phyloP scores from a whole-genome alignment of 2,329 filamentous ascomycete species.

The Aspergillus hortae region DNA sequence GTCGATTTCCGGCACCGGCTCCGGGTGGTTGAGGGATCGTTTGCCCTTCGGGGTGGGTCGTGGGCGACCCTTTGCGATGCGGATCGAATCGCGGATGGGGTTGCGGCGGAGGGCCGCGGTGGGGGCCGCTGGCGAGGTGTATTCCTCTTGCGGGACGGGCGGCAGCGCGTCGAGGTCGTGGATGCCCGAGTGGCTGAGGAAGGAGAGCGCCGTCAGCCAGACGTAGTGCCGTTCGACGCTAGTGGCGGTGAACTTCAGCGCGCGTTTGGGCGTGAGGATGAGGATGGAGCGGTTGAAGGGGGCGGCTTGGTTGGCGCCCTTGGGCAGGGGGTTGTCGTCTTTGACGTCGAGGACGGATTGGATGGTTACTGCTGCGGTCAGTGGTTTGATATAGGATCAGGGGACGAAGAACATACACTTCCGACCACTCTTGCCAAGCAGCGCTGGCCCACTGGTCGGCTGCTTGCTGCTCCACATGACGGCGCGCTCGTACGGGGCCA shows the following conservation, averaged over 20 bases:
- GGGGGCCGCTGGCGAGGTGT: slow-evolving; percentile 33
- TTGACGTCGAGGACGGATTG: slow-evolving; percentile 97
- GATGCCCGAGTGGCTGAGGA: slow-evolving; percentile 84
- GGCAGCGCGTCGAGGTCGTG: slow-evolving; percentile 66
- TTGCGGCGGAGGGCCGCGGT: slow-evolving; percentile 52
- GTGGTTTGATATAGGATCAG: slow-evolving; percentile 6
- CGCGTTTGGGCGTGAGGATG: slow-evolving; percentile 87
- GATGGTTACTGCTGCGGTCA: slow-evolving; percentile 65
- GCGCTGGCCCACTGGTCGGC: slow-evolving; percentile 77
- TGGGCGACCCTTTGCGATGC: slow-evolving; percentile 73
- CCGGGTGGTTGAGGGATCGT: slow-evolving; percentile 35
- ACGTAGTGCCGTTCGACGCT: slow-evolving; percentile 84
- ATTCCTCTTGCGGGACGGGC: slow-evolving; percentile 47
- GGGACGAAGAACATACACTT: slow-evolving; percentile 66
- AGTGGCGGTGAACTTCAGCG: slow-evolving; percentile 88
- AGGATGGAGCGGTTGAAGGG: slow-evolving; percentile 92
- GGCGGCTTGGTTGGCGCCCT: slow-evolving; percentile 51
- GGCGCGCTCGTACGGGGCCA: slow-evolving; percentile 91
- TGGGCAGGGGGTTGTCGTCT: slow-evolving; percentile 83
- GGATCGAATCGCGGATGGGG: slow-evolving; percentile 83
- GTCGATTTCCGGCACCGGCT: slow-evolving; percentile 33
- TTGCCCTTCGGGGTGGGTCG: slow-evolving; percentile 40
- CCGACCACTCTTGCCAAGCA: slow-evolving; percentile 90
- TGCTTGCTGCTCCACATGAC: slow-evolving; percentile 99
- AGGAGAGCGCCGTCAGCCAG: slow-evolving; percentile 92